Evolutionary conservation across 108 stramenopile species (phyloP), one percentile per base, ranked within the genome.

Genomic region (Mediolabrus comicus): DNA sequence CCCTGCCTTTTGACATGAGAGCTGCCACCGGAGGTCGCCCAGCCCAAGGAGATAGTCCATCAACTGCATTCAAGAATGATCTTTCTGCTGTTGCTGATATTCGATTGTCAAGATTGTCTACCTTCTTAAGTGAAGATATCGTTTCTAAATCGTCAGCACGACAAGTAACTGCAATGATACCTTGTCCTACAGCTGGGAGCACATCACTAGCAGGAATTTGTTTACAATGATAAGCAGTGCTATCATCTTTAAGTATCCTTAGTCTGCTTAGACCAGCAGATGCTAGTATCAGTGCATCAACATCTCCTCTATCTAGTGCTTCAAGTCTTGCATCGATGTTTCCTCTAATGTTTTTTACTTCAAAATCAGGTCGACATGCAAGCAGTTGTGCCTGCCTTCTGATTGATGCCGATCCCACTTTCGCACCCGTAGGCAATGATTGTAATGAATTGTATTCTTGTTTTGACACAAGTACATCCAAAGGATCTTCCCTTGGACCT

Each of bases 241-340:
- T 24, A n/a, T 53, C 31, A 12, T 33, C 46, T 10, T 19, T 30
- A 3, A 53, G 4, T 12, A 56, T 53, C 17, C 32, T 55, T 28
- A 75, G 30, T 49, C 74, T 54, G 2, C 70, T 32, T 26, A 75
- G 36, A 35, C 74, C 74, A 19, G 74, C 74, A 13, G 0, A 16
- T 52, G 66, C 74, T 3, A 69, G 49, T 12, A 75, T 34, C 26
- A 75, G 36, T 38, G 59, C 74, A 61, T 75, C 68, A 9, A 75
- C 59, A 10, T 69, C 68, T 0, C 65, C 68, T n/a, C 34, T 62
- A 4, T 69, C 61, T 32, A 75, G 53, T 13, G 74, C 66, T 9
- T 31, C 26, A 2, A 75, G 31, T 16, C 74, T 30, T 26, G 59
- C 33, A 26, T 62, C 60, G 8, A 75, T 28, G 32, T 70, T 75